Evolutionary conservation across 345 rosid genomes (phyloP).

Genomic region (Brassica rapa): DNA sequence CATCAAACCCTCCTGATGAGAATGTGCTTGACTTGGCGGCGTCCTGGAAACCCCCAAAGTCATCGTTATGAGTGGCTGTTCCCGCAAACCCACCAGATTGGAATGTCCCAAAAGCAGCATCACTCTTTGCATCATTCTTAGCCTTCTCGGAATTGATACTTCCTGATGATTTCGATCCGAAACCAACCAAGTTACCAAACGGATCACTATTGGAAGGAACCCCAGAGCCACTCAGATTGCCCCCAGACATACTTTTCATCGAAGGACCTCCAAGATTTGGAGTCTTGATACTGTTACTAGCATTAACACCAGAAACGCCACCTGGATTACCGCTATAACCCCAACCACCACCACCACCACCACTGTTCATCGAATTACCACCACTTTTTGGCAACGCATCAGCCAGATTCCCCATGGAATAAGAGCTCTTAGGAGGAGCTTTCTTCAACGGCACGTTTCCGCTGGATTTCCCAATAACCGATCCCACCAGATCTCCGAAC

Average conservation of each 20-base stretch:
- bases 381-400: conserved; percentile 72
- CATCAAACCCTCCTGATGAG: conserved; percentile 49
- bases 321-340: conserved; percentile 42
- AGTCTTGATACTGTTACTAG: conserved; percentile 36
- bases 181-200: conserved; percentile 75
- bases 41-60: conserved; percentile 72
- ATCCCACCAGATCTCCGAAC: conserved; percentile 85
- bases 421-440: conserved; percentile 51
- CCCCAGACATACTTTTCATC: conserved; percentile 52
- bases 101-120: conserved; percentile 54
- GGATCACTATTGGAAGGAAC: conserved; percentile 62
- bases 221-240: conserved; percentile 31
- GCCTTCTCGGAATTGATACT: conserved; percentile 47
- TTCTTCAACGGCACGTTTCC: conserved; percentile 76
- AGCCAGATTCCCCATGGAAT: conserved; percentile 81
- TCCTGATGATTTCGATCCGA: conserved; percentile 60
- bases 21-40: conserved; percentile 37
- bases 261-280: conserved; percentile 70
- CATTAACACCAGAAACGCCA: conserved; percentile 44
- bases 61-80: conserved; percentile 40
- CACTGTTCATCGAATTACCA: conserved; percentile 42
- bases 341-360: conserved; percentile 48
- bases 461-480: conserved; percentile 66
- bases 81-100: conserved; percentile 46
- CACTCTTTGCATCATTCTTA: conserved; percentile 27